Conservation (phyloP, 2,329 filamentous ascomycete genomes). For the Fusarium coffeatum region DNA sequence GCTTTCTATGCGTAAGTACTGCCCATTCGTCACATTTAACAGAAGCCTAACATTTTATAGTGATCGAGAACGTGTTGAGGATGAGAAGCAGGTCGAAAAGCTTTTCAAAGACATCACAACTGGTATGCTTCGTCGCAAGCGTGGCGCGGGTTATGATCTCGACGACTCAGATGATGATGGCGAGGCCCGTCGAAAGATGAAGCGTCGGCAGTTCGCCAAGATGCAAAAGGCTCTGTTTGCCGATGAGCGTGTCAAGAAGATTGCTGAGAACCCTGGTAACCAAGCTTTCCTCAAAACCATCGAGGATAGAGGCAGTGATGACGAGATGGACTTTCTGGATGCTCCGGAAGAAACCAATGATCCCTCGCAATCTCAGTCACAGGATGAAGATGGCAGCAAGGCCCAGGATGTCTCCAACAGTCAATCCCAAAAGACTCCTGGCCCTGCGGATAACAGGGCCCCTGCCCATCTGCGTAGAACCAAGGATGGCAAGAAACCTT, state of each 20-base stretch:
- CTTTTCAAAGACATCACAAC: constrained; percentile 93
- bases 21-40: background rate
- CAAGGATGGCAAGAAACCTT: constrained; percentile 72
- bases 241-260: constrained; percentile 90
- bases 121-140: constrained; percentile 85
- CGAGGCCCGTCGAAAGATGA: constrained; percentile 80
- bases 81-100: constrained; percentile 90
- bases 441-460: constrained; percentile 60
- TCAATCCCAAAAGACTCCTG: constrained; percentile 59
- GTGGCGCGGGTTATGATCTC: constrained; percentile 83
- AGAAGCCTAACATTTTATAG: constrained; percentile 56
- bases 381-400: constrained; percentile 46
- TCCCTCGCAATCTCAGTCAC: constrained; percentile 53
- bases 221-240: constrained; percentile 90
- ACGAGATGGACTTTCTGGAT: constrained; percentile 81
- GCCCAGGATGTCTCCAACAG: constrained; percentile 61
- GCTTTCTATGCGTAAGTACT: constrained; percentile 87
- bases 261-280: constrained; percentile 89
- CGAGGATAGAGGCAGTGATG: constrained; percentile 81
- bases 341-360: constrained; percentile 51
- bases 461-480: constrained; percentile 73
- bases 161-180: constrained; percentile 92
- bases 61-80: constrained; percentile 80
- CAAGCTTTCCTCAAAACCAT: constrained; percentile 91
- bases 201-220: constrained; percentile 87